Evolutionary conservation across 345 rosid genomes (phyloP).

Genomic region (Linum usitatissimum): DNA sequence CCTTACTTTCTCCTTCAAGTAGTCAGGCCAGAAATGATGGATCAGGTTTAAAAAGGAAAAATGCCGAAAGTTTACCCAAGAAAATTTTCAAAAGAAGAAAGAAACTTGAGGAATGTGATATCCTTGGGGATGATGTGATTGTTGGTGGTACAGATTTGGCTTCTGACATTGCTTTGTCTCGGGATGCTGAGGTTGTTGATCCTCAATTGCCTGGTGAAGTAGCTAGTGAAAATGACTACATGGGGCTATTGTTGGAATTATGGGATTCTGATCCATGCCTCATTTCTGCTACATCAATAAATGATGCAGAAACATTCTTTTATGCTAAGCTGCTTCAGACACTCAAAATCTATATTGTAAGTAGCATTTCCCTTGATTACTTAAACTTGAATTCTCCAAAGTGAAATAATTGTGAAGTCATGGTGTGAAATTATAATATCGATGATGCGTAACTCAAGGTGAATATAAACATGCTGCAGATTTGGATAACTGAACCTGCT

Average conservation of each 20-base stretch:
- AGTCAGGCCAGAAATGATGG: constrained; percentile 21
- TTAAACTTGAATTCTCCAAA: not conserved
- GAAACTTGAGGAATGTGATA: constrained; percentile 30
- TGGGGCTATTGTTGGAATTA: constrained; percentile 40
- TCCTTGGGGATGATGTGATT: constrained; percentile 46
- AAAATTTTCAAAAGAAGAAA: constrained; percentile 24
- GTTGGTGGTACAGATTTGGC: constrained; percentile 44
- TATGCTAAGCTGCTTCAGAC: constrained; percentile 67
- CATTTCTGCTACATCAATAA: constrained; percentile 20
- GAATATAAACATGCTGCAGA: not conserved
- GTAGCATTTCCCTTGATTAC: constrained; percentile 15
- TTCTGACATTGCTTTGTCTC: constrained; percentile 23
- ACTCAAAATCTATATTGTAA: constrained; percentile 60
- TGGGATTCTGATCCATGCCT: constrained; percentile 48
- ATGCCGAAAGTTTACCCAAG: constrained; percentile 18
- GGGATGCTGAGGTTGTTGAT: constrained; percentile 24
- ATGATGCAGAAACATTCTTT: constrained; percentile 54
- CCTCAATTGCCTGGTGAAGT: constrained; percentile 23
- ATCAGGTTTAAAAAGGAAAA: constrained; percentile 39
- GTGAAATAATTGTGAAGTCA: not conserved
- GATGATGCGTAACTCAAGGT: not conserved
- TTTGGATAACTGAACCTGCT: not conserved
- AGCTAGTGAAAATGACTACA: constrained; percentile 36
- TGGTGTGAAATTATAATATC: not conserved
- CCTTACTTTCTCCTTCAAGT: constrained; percentile 42